Conservation (phyloP, 163 green algal genomes). For the Scenedesmus sp. region DNA sequence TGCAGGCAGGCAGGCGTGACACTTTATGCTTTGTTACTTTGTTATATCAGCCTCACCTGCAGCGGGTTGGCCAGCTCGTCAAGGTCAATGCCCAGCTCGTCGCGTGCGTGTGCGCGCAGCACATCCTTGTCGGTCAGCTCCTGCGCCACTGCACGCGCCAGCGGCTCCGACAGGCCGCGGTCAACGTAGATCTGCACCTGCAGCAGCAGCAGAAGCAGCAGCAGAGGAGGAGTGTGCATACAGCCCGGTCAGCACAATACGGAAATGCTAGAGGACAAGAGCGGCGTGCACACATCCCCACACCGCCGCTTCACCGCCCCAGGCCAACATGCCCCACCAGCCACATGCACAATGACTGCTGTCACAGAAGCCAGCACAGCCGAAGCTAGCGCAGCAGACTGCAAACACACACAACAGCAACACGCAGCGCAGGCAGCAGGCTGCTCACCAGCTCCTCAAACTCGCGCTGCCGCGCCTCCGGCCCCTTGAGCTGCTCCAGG, state of each 20-base stretch:
- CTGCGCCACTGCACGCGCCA: constrained; percentile 74
- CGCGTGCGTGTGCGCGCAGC: constrained; percentile 87
- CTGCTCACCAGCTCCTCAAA: constrained; percentile 86
- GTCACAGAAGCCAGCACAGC: background rate
- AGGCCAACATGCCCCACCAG: background rate
- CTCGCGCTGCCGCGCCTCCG: constrained; percentile 74
- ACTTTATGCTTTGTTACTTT: background rate
- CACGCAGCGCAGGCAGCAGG: constrained; percentile 56
- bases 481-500: constrained; percentile 58
- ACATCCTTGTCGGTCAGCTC: constrained; percentile 87
- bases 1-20: background rate
- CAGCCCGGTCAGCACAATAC: background rate
- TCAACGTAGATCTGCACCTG: constrained; percentile 69
- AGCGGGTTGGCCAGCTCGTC: constrained; percentile 91
- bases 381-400: background rate
- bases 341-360: background rate
- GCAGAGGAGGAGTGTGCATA: background rate
- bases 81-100: constrained; percentile 96
- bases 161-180: constrained; percentile 67
- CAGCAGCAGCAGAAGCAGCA: constrained; percentile 78
- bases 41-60: constrained; percentile 65
- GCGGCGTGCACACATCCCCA: background rate
- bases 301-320: background rate
- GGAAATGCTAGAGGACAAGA: background rate
- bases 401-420: background rate